Percentiles rank a stretch among this genome's conserved stretches.
These are phyloP conservation scores for Apiosordaria backusii DNA, from an alignment of 495 filamentous ascomycete species.

Conservation along the genomic window DNA sequence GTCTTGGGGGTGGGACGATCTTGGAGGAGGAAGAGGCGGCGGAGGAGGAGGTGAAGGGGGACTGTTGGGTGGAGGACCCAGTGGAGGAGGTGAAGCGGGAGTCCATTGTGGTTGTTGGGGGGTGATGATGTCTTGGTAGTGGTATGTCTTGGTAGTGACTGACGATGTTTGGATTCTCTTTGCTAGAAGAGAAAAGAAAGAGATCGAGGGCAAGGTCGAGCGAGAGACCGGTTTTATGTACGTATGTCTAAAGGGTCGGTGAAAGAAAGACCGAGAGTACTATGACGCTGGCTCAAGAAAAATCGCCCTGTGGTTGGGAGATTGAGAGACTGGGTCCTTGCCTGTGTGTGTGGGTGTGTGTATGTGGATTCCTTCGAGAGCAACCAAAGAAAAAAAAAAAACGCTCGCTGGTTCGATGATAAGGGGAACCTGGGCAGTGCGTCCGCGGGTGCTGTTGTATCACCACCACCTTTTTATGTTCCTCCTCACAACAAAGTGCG, in stretches of 20 bases:
- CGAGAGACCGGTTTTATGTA: background rate
- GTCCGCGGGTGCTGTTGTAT: background rate
- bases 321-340: background rate
- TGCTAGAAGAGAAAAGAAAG: background rate
- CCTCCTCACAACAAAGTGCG: background rate
- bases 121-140: background rate
- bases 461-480: background rate
- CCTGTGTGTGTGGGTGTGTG: background rate
- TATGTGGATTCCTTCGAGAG: background rate
- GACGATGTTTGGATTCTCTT: background rate
- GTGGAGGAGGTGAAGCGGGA: slow-evolving; percentile 34
- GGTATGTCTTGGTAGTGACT: background rate
- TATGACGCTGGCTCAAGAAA: background rate
- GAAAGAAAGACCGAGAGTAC: background rate
- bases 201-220: background rate
- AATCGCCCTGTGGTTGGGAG: background rate
- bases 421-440: background rate
- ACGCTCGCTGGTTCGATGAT: background rate
- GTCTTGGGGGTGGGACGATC: slow-evolving; percentile 36
- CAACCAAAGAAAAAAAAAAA: background rate
- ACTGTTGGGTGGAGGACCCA: slow-evolving; percentile 26
- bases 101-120: slow-evolving; percentile 33
- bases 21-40: slow-evolving; percentile 16
- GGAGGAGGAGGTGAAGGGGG: slow-evolving; percentile 16
- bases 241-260: background rate